phyloP scores from a whole-genome alignment of 202 grass and related monocot species.

The Schoenoplectus tabernaemontani region DNA sequence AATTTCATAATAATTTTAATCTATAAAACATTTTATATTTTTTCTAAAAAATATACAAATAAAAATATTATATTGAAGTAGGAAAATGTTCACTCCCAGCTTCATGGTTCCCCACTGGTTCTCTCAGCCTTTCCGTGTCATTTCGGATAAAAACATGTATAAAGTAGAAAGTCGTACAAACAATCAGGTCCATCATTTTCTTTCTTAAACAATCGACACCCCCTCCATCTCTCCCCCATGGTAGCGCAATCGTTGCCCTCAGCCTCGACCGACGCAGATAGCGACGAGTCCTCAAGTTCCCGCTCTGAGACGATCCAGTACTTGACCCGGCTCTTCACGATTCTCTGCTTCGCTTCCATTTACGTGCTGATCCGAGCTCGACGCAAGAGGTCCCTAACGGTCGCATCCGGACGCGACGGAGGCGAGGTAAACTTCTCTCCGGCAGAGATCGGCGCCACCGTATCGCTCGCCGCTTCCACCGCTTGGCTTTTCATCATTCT shows the following conservation, averaged over 20 bases:
- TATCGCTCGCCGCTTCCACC: slow-evolving; percentile 14
- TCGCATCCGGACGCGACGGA: neutral
- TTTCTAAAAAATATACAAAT: too few species aligned
- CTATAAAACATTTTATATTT: too few species aligned
- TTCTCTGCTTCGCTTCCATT: slow-evolving; percentile 27
- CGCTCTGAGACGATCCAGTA: slow-evolving; percentile 5
- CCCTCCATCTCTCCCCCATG: neutral
- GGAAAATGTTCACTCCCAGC: too few species aligned
- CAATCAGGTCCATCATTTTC: neutral
- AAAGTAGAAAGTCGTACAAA: neutral
- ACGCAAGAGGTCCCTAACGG: neutral
- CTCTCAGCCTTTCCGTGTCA: neutral
- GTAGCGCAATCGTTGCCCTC: neutral
- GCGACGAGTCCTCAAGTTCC: slow-evolving; percentile 7
- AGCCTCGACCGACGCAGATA: neutral
- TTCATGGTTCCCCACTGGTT: neutral
- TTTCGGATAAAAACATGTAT: neutral
- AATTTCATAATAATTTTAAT: too few species aligned
- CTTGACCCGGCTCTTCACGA: slow-evolving; percentile 17
- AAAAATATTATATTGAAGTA: too few species aligned
- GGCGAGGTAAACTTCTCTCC: neutral
- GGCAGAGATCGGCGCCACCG: slow-evolving; percentile 18
- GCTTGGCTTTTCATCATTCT: slow-evolving; percentile 18
- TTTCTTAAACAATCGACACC: too few species aligned
- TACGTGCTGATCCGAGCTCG: slow-evolving; percentile 21